Conservation (phyloP, 169 alveolate genomes). For the Babesia sp. region DNA sequence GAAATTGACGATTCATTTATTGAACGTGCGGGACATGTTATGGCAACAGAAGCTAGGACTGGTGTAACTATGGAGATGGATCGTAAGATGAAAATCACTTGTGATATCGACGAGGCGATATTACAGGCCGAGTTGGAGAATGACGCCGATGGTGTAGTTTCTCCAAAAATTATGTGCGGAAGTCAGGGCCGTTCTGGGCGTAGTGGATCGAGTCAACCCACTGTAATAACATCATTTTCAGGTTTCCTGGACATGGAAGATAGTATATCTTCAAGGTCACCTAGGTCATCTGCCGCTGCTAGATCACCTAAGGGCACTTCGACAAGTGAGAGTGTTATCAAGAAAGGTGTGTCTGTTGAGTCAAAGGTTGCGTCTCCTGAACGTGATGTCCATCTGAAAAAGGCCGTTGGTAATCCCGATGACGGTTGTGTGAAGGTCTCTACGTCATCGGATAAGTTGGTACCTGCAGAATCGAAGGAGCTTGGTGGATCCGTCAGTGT, state of each 20-base stretch:
- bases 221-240: conserved; percentile 8
- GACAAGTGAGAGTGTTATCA: neutral
- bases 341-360: neutral
- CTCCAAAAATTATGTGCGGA: neutral
- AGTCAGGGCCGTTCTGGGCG: neutral
- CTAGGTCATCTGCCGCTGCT: neutral
- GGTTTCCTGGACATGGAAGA: conserved; percentile 12
- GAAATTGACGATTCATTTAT: conserved; percentile 18
- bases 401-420: neutral
- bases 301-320: neutral
- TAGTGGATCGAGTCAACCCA: neutral
- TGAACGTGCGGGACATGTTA: neutral
- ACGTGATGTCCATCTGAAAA: neutral
- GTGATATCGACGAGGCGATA: conserved; percentile 2
- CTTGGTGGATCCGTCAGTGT: neutral
- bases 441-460: neutral
- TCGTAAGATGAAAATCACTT: conserved; percentile 11
- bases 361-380: neutral
- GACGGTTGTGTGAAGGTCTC: neutral
- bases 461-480: neutral
- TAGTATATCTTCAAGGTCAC: neutral
- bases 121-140: neutral
- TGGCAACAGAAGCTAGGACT: conserved; percentile 12
- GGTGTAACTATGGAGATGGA: conserved; percentile 39
- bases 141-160: neutral